phyloP scores from a whole-genome alignment of 768 basidiomycete species.

The Hypsizygus marmoreus region DNA sequence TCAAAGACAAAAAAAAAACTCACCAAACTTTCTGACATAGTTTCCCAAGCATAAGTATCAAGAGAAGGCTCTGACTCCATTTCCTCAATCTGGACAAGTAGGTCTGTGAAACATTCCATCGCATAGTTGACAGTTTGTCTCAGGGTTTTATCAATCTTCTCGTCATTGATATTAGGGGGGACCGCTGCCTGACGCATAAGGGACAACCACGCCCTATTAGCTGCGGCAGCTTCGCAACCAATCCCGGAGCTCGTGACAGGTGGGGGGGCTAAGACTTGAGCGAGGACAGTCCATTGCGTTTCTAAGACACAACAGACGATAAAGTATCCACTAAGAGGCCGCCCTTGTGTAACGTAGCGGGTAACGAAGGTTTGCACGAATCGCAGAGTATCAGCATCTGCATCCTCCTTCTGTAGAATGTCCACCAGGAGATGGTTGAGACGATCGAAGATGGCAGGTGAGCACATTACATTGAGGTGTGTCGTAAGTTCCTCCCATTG shows the following conservation, averaged over 20 bases:
- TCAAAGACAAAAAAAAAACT: conserved; percentile 20
- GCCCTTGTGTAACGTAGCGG: conserved; percentile 72
- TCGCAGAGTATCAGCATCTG: conserved; percentile 48
- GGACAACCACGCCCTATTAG: conserved; percentile 78
- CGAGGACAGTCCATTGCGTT: conserved; percentile 82
- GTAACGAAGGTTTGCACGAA: conserved; percentile 72
- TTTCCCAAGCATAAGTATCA: conserved; percentile 92
- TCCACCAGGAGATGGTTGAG: conserved; percentile 72
- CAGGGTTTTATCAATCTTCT: conserved; percentile 41
- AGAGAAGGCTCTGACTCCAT: conserved; percentile 78
- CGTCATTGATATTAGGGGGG: conserved; percentile 39
- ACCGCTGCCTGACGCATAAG: conserved; percentile 57
- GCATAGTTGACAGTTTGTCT: conserved; percentile 57
- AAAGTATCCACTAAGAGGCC: conserved; percentile 86
- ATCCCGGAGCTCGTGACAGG: conserved; percentile 26
- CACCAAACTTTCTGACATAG: conserved; percentile 88
- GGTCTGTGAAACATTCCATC: conserved; percentile 75
- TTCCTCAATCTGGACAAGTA: conserved; percentile 77
- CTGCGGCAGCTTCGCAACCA: conserved; percentile 72
- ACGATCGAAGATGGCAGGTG: conserved; percentile 65
- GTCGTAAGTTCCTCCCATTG: conserved; percentile 65
- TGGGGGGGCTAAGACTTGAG: conserved; percentile 58
- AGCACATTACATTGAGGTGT: conserved; percentile 62
- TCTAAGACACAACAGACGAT: conserved; percentile 89
- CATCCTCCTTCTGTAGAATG: conserved; percentile 56